A percentile compares a stretch with the other conserved stretches of the same genome.
Conservation (phyloP, 2,329 filamentous ascomycete species). For the Hymenoscyphus occultus region DNA sequence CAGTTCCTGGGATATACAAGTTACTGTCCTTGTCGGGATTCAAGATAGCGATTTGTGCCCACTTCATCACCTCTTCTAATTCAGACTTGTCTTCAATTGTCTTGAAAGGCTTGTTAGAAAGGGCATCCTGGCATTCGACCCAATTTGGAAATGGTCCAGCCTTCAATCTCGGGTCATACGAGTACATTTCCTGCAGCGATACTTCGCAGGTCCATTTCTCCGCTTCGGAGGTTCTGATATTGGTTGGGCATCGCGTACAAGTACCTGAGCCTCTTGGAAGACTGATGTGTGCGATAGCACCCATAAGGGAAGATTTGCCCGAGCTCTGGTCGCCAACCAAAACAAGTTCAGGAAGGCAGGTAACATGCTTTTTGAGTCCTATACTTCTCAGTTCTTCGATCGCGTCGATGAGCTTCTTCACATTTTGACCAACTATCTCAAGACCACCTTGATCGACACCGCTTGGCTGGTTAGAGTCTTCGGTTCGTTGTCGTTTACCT, state of each 20-base stretch:
- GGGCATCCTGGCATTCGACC: slow-evolving; percentile 45
- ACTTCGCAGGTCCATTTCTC: slow-evolving; percentile 67
- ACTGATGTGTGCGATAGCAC: slow-evolving; percentile 65
- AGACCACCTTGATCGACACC: slow-evolving; percentile 31
- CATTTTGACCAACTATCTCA: slow-evolving; percentile 56
- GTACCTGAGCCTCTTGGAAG: slow-evolving; percentile 69
- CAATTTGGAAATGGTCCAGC: slow-evolving; percentile 58
- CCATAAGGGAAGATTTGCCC: slow-evolving; percentile 70
- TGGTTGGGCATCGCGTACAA: slow-evolving; percentile 78
- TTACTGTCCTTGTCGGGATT: slow-evolving; percentile 57
- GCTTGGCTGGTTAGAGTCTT: background rate
- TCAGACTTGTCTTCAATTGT: slow-evolving; percentile 57
- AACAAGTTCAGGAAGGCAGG: slow-evolving; percentile 74
- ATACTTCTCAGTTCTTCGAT: slow-evolving; percentile 68
- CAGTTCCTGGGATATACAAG: slow-evolving; percentile 40
- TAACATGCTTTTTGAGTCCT: slow-evolving; percentile 64
- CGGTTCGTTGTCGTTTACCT: background rate
- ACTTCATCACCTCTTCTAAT: slow-evolving; percentile 66
- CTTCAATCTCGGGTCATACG: slow-evolving; percentile 40
- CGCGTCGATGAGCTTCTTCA: slow-evolving; percentile 63
- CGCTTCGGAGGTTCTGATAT: slow-evolving; percentile 63
- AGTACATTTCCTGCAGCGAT: slow-evolving; percentile 63
- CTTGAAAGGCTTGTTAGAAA: slow-evolving; percentile 55
- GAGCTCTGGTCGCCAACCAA: slow-evolving; percentile 83
- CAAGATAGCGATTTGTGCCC: slow-evolving; percentile 74